phyloP scores from a whole-genome alignment of 495 filamentous ascomycete species.

The Tuber borchii region DNA sequence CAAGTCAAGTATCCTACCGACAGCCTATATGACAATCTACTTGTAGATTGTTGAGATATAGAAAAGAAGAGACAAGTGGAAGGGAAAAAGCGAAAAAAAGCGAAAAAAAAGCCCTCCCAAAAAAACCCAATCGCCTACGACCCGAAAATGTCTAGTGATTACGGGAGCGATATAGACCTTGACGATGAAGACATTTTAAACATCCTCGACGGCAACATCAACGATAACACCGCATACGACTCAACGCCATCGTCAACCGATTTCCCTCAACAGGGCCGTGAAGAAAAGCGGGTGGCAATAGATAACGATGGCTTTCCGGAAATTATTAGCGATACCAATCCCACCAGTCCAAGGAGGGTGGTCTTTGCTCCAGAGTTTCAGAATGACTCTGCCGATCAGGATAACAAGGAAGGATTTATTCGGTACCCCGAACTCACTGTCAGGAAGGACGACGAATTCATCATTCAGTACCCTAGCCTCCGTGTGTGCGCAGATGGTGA shows the following conservation, averaged over 20 bases:
- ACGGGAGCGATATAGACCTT: constrained; percentile 44
- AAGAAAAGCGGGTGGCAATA: constrained; percentile 13
- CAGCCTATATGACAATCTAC: background rate
- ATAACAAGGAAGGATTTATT: background rate
- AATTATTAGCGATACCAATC: constrained; percentile 16
- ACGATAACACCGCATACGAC: constrained; percentile 7
- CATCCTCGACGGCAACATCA: constrained; percentile 23
- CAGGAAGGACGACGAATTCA: background rate
- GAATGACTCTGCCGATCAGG: background rate
- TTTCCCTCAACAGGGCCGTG: background rate
- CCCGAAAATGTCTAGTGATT: constrained; percentile 34
- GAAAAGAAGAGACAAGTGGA: background rate
- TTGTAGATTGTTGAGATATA: background rate
- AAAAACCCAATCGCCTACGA: background rate
- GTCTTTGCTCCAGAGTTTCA: background rate
- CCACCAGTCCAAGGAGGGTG: constrained; percentile 21
- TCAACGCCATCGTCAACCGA: background rate
- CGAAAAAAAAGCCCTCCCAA: background rate
- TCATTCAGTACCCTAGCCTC: background rate
- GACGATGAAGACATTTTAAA: constrained; percentile 15
- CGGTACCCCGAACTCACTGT: background rate
- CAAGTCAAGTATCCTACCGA: background rate
- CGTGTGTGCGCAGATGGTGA: constrained; percentile 34
- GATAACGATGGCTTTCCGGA: constrained; percentile 7
- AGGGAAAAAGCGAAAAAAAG: background rate